A percentile compares a stretch with the other conserved stretches of the same genome.
These are phyloP conservation scores for Cladobotryum protrusum DNA, from an alignment of 2,329 filamentous ascomycete genomes.

Conservation along the genomic window DNA sequence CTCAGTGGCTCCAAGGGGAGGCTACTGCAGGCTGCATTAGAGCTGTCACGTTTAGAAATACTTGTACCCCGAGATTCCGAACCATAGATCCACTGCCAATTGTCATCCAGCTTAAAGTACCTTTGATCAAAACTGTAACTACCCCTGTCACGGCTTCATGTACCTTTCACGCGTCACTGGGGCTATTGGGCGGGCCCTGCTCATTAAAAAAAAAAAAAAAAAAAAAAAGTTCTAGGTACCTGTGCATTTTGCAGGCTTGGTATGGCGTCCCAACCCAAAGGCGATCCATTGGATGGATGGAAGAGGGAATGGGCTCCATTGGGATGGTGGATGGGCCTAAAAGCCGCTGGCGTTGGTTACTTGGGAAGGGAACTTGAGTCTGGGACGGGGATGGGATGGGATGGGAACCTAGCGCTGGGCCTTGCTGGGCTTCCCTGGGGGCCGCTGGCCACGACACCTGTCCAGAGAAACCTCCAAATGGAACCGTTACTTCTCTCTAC, in stretches of 20 bases:
- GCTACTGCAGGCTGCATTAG: not conserved
- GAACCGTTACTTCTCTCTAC: too few species aligned
- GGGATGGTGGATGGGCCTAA: too few species aligned
- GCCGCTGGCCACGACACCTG: conserved; percentile 3
- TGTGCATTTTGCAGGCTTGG: not conserved
- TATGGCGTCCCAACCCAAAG: not conserved
- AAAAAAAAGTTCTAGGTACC: not conserved
- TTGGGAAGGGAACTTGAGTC: too few species aligned
- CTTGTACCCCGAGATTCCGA: not conserved
- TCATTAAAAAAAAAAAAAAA: conserved; percentile 1
- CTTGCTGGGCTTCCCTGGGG: too few species aligned
- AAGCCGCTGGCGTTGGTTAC: too few species aligned
- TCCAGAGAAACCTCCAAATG: not conserved
- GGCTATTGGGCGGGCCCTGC: not conserved
- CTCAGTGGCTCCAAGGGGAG: not conserved
- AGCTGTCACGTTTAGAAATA: not conserved
- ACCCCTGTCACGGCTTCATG: conserved; percentile 2
- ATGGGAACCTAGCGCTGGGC: too few species aligned
- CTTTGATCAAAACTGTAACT: not conserved
- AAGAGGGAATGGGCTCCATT: too few species aligned
- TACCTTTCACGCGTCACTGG: conserved; percentile 3
- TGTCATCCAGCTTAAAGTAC: not conserved
- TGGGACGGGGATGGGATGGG: too few species aligned
- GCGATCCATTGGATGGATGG: too few species aligned
- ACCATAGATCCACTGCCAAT: not conserved